Conservation (phyloP, 2,329 filamentous ascomycete species). For the Nemania abortiva region DNA sequence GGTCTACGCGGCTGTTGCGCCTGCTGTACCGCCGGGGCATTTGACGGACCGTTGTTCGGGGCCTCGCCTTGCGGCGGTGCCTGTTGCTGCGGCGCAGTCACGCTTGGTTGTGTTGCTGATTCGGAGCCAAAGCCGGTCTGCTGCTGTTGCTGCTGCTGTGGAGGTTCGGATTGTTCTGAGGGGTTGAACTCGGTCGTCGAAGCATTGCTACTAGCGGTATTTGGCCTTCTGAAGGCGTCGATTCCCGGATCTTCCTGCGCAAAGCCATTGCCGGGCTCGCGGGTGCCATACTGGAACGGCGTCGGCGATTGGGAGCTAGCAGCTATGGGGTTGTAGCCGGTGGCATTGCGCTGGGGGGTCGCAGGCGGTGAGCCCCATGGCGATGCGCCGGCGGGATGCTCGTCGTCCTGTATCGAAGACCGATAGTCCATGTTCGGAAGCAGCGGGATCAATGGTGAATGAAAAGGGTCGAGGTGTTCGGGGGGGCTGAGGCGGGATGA, state of each 20-base stretch:
- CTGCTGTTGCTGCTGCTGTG: slow-evolving; percentile 45
- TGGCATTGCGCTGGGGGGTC: slow-evolving; percentile 62
- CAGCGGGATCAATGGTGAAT: slow-evolving; percentile 23
- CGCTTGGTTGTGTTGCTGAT: slow-evolving; percentile 41
- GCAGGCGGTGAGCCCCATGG: slow-evolving; percentile 68
- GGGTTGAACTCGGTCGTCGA: slow-evolving; percentile 57
- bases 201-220: slow-evolving; percentile 60
- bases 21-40: slow-evolving; percentile 46
- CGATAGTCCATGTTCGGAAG: slow-evolving; percentile 67
- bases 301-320: slow-evolving; percentile 55
- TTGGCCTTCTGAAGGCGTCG: slow-evolving; percentile 59
- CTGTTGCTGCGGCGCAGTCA: slow-evolving; percentile 38
- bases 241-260: slow-evolving; percentile 54
- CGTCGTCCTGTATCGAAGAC: slow-evolving; percentile 66
- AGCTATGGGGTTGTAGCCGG: slow-evolving; percentile 58
- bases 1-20: slow-evolving; percentile 65
- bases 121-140: slow-evolving; percentile 44
- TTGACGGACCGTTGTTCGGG: slow-evolving; percentile 39
- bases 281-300: slow-evolving; percentile 58
- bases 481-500: slow-evolving; percentile 23
- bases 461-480: slow-evolving; percentile 24
- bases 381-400: slow-evolving; percentile 64
- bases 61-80: slow-evolving; percentile 43
- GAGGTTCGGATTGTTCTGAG: slow-evolving; percentile 49
- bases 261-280: slow-evolving; percentile 60